Percentiles rank a stretch among this genome's conserved stretches.
Conservation (phyloP, 208 protist genomes). For the Naegleria lovaniensis region DNA sequence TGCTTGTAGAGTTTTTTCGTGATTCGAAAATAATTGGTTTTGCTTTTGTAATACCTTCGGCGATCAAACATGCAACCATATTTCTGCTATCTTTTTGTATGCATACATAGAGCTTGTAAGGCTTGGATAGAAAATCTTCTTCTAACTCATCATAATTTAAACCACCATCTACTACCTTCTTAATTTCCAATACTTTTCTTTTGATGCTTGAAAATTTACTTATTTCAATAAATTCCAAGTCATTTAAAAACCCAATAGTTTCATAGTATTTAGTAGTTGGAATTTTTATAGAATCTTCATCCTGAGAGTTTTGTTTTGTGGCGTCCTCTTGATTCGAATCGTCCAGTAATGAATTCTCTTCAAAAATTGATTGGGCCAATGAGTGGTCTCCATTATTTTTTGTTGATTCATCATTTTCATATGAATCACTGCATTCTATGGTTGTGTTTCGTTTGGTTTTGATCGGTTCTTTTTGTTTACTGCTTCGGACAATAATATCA, state of each 20-base stretch:
- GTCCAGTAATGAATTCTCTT: neutral
- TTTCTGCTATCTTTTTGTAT: neutral
- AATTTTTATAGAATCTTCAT: neutral
- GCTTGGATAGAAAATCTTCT: neutral
- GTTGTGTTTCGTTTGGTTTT: neutral
- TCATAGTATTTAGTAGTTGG: neutral
- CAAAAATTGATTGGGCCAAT: neutral
- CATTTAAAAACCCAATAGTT: neutral
- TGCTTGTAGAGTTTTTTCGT: neutral
- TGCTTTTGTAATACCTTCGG: neutral
- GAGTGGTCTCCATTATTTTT: neutral
- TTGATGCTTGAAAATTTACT: neutral
- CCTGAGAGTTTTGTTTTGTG: neutral
- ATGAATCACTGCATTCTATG: neutral
- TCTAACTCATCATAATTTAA: neutral
- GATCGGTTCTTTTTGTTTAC: neutral
- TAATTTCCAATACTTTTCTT: neutral
- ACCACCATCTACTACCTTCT: neutral
- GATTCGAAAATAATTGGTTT: neutral
- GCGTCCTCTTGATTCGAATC: neutral
- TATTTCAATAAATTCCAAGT: neutral
- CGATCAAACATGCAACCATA: neutral
- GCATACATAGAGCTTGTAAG: neutral
- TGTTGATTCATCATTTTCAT: neutral
- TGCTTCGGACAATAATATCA: neutral